A percentile compares a stretch with the other conserved stretches of the same genome.
These are phyloP conservation scores for Silene coronaria DNA, from an alignment of 179 eudicot genomes.

Conservation along the genomic window DNA sequence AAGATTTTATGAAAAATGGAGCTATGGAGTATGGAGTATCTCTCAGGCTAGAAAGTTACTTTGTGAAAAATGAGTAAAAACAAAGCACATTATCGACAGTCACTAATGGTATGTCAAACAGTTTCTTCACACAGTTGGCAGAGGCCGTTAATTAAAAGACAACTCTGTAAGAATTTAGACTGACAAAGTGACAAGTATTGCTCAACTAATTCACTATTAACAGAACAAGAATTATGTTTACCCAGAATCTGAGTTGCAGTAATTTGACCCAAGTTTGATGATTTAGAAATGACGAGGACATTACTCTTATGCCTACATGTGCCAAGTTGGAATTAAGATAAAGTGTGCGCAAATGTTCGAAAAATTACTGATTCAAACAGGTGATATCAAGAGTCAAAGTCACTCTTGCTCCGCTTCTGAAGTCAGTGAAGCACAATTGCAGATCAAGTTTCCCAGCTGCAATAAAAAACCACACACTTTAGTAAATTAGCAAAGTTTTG, in stretches of 20 bases:
- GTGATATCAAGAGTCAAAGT: conserved; percentile 52
- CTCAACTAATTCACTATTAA: background rate
- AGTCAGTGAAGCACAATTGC: conserved; percentile 49
- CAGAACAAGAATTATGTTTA: background rate
- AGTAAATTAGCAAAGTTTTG: background rate
- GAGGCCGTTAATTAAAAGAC: background rate
- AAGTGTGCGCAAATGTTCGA: background rate
- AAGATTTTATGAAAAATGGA: no score
- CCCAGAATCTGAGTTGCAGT: background rate
- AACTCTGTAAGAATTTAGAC: background rate
- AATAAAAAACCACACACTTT: conserved; percentile 9
- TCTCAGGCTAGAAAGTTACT: background rate
- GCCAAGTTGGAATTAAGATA: background rate
- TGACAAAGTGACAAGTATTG: background rate
- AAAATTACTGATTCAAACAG: conserved; percentile 57
- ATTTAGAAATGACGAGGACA: background rate
- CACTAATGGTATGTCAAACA: background rate
- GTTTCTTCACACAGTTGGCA: no score
- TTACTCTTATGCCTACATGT: background rate
- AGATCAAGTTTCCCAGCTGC: conserved; percentile 73
- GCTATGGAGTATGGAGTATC: background rate
- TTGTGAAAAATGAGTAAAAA: background rate
- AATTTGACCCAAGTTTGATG: no score
- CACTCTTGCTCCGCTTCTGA: conserved; percentile 46
- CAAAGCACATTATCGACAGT: background rate